Evolutionary conservation across 306 rosid species (phyloP).

Genomic region (Benincasa hispida): DNA sequence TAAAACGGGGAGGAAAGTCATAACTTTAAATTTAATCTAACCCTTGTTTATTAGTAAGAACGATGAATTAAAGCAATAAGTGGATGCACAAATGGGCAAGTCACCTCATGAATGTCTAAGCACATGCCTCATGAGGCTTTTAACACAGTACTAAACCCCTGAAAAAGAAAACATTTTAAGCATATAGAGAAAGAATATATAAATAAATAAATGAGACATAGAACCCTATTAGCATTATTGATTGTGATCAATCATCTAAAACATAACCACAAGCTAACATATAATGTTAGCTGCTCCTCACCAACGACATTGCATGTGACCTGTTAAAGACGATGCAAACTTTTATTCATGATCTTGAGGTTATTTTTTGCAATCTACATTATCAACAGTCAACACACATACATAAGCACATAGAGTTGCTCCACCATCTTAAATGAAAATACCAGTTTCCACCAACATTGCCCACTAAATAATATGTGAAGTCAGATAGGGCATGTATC

Average conservation of each 20-base stretch:
- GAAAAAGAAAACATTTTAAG: neutral
- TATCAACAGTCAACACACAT: neutral
- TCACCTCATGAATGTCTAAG: neutral
- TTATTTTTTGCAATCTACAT: neutral
- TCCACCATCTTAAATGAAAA: neutral
- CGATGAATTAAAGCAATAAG: neutral
- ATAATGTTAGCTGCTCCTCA: neutral
- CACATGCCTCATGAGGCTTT: neutral
- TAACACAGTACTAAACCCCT: neutral
- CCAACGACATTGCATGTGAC: neutral
- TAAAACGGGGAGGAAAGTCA: neutral
- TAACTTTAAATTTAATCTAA: neutral
- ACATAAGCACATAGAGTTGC: neutral
- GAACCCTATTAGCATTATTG: neutral
- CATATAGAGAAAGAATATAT: neutral
- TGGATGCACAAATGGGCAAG: neutral
- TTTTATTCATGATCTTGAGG: neutral
- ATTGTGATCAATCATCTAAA: neutral
- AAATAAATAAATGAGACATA: neutral
- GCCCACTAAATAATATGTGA: neutral
- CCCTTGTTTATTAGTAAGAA: neutral
- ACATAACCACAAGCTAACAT: neutral
- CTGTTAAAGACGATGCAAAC: neutral
- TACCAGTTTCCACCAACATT: neutral
- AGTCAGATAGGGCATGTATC: neutral